Conservation (phyloP, 2,329 filamentous ascomycete species). For the Dactylella cylindrospora region DNA sequence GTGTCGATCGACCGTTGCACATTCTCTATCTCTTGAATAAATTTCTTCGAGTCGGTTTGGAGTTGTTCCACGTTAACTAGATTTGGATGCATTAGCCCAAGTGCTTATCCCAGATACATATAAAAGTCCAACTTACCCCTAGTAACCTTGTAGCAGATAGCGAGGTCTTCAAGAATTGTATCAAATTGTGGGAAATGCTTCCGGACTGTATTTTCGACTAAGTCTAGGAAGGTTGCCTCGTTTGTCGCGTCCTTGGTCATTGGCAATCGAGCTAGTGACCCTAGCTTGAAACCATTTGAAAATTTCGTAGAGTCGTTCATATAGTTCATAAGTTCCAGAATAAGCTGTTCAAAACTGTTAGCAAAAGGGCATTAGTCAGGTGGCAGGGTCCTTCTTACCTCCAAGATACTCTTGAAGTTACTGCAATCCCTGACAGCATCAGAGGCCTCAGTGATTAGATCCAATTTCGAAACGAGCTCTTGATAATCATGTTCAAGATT, state of each 20-base stretch:
- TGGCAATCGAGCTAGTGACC: conserved; percentile 83
- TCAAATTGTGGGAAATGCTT: conserved; percentile 98
- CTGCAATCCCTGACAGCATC: conserved; percentile 89
- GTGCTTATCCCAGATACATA: background rate
- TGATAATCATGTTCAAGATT: conserved; percentile 88
- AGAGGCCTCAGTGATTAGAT: conserved; percentile 80
- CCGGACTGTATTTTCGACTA: conserved; percentile 93
- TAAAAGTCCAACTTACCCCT: conserved; percentile 18
- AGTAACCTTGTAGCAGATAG: conserved; percentile 38
- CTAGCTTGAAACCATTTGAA: conserved; percentile 95
- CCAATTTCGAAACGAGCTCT: conserved; percentile 80
- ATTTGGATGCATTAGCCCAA: background rate
- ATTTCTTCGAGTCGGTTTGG: conserved; percentile 80
- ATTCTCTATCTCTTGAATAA: conserved; percentile 93
- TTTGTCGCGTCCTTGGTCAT: conserved; percentile 99
- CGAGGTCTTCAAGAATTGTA: conserved; percentile 79
- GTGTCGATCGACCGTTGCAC: conserved; percentile 88
- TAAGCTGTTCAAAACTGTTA: conserved; percentile 58
- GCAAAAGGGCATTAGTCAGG: background rate
- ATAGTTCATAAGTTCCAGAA: conserved; percentile 97
- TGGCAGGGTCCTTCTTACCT: conserved; percentile 51
- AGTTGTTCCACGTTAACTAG: conserved; percentile 85
- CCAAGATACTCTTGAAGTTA: conserved; percentile 91
- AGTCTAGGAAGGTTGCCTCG: conserved; percentile 89
- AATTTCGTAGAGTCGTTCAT: conserved; percentile 99